A percentile compares a stretch with the other conserved stretches of the same genome.
Evolutionary conservation across 345 rosid species (phyloP).

Genomic region (Noccaea bulbosa): DNA sequence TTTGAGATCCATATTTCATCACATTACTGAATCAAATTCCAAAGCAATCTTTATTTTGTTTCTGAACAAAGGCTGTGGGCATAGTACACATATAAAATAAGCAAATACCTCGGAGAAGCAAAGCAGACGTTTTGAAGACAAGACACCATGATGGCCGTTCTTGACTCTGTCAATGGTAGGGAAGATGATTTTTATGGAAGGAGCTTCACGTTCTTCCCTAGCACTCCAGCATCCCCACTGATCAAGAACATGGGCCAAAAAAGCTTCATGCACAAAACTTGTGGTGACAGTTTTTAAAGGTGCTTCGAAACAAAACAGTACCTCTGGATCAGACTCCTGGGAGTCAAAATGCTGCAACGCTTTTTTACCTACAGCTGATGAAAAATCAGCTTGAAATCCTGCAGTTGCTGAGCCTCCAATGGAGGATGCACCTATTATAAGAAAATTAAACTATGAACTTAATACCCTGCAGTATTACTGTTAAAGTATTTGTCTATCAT

Average conservation of each 20-base stretch:
- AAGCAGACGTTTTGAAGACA: slow-evolving; percentile 69
- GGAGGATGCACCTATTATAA: slow-evolving; percentile 68
- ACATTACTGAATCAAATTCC: neutral
- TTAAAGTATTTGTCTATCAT: slow-evolving; percentile 4
- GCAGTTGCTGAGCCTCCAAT: slow-evolving; percentile 76
- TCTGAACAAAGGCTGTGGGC: neutral
- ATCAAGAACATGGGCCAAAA: slow-evolving; percentile 26
- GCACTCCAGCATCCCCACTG: slow-evolving; percentile 99
- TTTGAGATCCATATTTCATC: slow-evolving; percentile 6
- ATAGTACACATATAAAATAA: neutral
- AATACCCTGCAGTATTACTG: neutral
- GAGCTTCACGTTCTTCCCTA: slow-evolving; percentile 73
- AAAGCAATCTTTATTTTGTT: neutral
- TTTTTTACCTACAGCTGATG: slow-evolving; percentile 84
- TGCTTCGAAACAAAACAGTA: slow-evolving; percentile 39
- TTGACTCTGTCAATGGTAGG: slow-evolving; percentile 86
- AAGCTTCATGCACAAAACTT: slow-evolving; percentile 10
- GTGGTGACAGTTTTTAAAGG: neutral
- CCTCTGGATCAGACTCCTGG: slow-evolving; percentile 98
- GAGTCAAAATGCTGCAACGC: slow-evolving; percentile 59
- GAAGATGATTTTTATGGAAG: slow-evolving; percentile 71
- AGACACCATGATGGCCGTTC: slow-evolving; percentile 65
- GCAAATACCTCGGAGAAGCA: slow-evolving; percentile 86
- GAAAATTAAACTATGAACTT: slow-evolving; percentile 10
- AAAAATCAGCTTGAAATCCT: slow-evolving; percentile 78